These are phyloP conservation scores for Neurospora sp. DNA, from an alignment of 495 filamentous ascomycete species.

Conservation along the genomic window DNA sequence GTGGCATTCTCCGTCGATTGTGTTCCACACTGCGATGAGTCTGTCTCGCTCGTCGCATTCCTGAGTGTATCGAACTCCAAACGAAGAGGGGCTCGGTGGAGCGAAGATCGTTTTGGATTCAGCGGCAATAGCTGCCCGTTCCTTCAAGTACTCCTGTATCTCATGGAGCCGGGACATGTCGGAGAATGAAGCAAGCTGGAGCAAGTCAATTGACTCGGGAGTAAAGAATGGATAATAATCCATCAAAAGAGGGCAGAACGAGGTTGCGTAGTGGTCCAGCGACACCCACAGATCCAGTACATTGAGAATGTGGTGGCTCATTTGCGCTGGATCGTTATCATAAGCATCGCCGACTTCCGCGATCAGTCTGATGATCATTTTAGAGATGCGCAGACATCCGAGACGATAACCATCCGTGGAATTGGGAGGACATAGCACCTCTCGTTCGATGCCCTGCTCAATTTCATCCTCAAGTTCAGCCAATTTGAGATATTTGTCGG, in stretches of 20 bases:
- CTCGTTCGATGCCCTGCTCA: neutral
- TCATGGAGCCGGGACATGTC: constrained; percentile 38
- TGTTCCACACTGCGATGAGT: neutral
- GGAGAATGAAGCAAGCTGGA: constrained; percentile 32
- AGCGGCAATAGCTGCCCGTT: neutral
- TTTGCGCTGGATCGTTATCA: constrained; percentile 33
- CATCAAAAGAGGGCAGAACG: constrained; percentile 23
- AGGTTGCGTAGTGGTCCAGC: constrained; percentile 27
- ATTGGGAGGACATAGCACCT: neutral
- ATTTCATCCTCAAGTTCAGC: neutral
- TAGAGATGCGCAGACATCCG: constrained; percentile 15
- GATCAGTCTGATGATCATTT: constrained; percentile 29
- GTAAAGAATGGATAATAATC: constrained; percentile 30
- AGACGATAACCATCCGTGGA: neutral
- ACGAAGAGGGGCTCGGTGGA: constrained; percentile 1
- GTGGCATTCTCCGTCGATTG: neutral
- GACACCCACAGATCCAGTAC: constrained; percentile 35
- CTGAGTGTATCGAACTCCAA: neutral
- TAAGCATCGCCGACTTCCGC: constrained; percentile 27
- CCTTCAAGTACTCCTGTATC: neutral
- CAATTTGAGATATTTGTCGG: neutral
- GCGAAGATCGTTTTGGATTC: constrained; percentile 39
- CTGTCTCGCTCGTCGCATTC: neutral
- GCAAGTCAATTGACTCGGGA: constrained; percentile 38
- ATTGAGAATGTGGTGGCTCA: constrained; percentile 33